Base-by-base conservation (phyloP, 2,329 filamentous ascomycete genomes). In the Aspergillus fumigatiaffinis region DNA sequence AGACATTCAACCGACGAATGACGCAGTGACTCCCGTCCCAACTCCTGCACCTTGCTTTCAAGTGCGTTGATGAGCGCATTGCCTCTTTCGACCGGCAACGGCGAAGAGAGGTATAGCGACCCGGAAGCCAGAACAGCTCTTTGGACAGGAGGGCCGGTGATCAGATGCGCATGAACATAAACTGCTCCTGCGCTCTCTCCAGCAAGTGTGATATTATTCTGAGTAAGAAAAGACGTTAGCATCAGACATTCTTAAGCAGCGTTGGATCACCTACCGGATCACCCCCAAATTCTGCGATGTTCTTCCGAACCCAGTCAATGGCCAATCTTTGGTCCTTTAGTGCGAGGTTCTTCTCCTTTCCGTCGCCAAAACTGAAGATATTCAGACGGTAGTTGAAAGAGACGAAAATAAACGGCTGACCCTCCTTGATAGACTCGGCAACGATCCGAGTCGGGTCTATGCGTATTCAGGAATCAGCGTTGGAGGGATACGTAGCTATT, bases 101-200 rank as follows among this genome's bases (percentile, higher is more conserved):
- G 78, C 0, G 76, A 73, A 0, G 78, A 80, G 0, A 80, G 60
- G 50, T 74, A 71, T 1, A 80, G 60, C 3, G 76, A 74, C 4
- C 78, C 79, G 0, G 77, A 80, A 23, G 73, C 70, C 6, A 80
- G 52, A 3, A 79, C 68, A 3, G 66, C 73, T 47, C 74, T 69
- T 29, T 64, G 70, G 0, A 76, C 62, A 1, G 64, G 68, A 2
- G 66, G 68, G 3, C 71, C 70, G 1, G 68, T 66, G 21, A 73
- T 68, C 14, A 76, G 42, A 63, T 76, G 77, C 1, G 76, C 78
- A 60, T 80, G 79, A 4, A 67, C 70, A 25, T 79, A 79, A 1
- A 80, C 69, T 2, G 74, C 79, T 0, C 78, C 79, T 0, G 79
- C 78, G 48, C 78, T 80, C 58, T 80, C 78, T 3, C 78, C 78